Conservation (phyloP, 768 basidiomycete genomes). For the Dacryopinax primogenitus region DNA sequence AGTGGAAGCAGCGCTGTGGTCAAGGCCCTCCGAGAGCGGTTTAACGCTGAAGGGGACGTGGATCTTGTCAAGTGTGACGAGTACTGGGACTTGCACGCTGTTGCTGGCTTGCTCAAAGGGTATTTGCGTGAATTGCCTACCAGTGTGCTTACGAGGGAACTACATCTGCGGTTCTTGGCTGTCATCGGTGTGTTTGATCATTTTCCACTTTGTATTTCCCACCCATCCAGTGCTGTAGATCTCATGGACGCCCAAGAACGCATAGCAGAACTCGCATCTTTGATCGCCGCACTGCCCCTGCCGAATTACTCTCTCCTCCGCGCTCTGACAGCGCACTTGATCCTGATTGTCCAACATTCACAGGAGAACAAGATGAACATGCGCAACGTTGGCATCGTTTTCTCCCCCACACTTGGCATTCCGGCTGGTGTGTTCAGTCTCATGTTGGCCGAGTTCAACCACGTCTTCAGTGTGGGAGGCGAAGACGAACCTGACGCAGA, state of each 20-base stretch:
- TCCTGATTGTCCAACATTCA: slow-evolving; percentile 86
- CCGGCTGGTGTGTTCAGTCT: slow-evolving; percentile 95
- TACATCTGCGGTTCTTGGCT: slow-evolving; percentile 79
- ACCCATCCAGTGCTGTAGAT: slow-evolving; percentile 37
- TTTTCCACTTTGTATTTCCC: slow-evolving; percentile 12
- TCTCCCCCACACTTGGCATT: slow-evolving; percentile 93
- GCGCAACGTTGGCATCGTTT: slow-evolving; percentile 96
- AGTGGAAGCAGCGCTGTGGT: slow-evolving; percentile 92
- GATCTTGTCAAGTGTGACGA: slow-evolving; percentile 79
- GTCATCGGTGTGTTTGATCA: slow-evolving; percentile 66
- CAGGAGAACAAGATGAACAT: slow-evolving; percentile 93
- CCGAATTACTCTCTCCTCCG: slow-evolving; percentile 90
- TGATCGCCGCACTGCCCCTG: slow-evolving; percentile 78
- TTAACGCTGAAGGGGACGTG: slow-evolving; percentile 93
- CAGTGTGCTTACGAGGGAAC: slow-evolving; percentile 81
- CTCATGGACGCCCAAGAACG: slow-evolving; percentile 79
- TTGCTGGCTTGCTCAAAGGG: slow-evolving; percentile 85
- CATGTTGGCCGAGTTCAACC: slow-evolving; percentile 86
- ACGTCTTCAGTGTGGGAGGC: slow-evolving; percentile 72
- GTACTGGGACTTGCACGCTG: slow-evolving; percentile 95
- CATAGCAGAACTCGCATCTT: slow-evolving; percentile 69
- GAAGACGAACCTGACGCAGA: slow-evolving; percentile 27
- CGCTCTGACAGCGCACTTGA: slow-evolving; percentile 87
- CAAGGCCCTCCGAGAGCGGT: slow-evolving; percentile 82
- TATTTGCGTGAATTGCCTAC: slow-evolving; percentile 88